phyloP scores from a whole-genome alignment of 129 eudicot genomes.

The Flaveria robusta region DNA sequence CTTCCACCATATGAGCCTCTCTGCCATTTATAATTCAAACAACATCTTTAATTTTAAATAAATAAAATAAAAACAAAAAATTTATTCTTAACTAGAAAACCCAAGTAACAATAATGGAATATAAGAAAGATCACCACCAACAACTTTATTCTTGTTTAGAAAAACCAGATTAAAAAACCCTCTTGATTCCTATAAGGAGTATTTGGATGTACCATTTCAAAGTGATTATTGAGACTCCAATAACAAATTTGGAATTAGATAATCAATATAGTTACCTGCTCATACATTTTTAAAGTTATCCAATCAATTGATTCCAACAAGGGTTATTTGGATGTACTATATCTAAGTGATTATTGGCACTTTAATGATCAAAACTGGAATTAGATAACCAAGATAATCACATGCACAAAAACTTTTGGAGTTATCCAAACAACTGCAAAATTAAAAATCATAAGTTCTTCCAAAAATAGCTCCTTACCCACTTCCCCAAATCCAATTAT shows the following conservation, averaged over 20 bases:
- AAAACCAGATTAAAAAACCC: neutral
- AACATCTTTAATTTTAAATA: neutral
- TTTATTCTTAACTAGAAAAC: neutral
- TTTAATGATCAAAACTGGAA: neutral
- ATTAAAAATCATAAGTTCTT: neutral
- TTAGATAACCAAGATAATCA: neutral
- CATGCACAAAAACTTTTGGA: neutral
- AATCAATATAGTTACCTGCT: neutral
- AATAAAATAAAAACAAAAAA: neutral
- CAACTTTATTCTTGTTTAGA: neutral
- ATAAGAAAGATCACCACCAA: neutral
- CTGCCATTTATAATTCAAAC: slow-evolving; percentile 40
- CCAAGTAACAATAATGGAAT: neutral
- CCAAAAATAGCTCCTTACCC: neutral
- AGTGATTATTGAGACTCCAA: neutral
- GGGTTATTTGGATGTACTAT: neutral
- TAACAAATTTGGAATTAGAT: neutral
- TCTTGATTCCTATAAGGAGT: neutral
- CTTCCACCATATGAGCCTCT: slow-evolving; percentile 64
- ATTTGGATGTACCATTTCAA: neutral
- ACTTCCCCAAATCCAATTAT: slow-evolving; percentile 17
- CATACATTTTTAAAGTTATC: neutral
- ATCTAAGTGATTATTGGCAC: neutral
- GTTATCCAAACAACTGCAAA: neutral
- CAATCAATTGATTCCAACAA: no score